A percentile compares a stretch with the other conserved stretches of the same genome.
phyloP scores from a whole-genome alignment of 2,329 filamentous ascomycete genomes.

The Cladophialophora carrionii region DNA sequence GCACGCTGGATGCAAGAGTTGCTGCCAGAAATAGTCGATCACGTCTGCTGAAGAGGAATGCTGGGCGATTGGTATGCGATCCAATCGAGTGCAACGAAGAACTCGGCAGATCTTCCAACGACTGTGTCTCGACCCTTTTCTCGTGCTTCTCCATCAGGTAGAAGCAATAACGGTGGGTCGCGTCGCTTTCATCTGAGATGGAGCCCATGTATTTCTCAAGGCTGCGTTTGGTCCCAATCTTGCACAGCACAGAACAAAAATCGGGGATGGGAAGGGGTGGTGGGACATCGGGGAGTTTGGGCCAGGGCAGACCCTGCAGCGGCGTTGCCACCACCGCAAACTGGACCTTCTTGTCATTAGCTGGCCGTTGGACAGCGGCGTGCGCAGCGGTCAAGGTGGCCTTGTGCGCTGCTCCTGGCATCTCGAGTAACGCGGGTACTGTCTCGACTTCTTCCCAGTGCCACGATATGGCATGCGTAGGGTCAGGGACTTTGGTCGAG shows the following conservation, averaged over 20 bases:
- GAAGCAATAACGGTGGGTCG: slow-evolving; percentile 6
- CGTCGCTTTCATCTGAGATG: slow-evolving; percentile 12
- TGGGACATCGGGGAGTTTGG: slow-evolving; percentile 4
- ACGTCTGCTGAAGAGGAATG: slow-evolving; percentile 21
- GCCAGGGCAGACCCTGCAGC: slow-evolving; percentile 7
- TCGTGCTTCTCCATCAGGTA: slow-evolving; percentile 12
- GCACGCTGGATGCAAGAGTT: slow-evolving; percentile 24
- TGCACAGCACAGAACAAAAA: slow-evolving; percentile 15
- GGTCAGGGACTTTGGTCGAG: background rate
- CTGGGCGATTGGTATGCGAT: slow-evolving; percentile 1
- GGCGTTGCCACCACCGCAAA: slow-evolving; percentile 1
- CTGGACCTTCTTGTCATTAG: slow-evolving; percentile 5
- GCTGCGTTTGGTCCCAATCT: background rate
- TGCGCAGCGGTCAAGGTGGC: background rate
- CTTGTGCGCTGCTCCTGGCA: background rate
- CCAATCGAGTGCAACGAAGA: background rate
- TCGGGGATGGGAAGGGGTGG: slow-evolving; percentile 5
- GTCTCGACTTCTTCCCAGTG: slow-evolving; percentile 15
- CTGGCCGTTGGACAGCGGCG: background rate
- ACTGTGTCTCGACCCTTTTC: slow-evolving; percentile 2
- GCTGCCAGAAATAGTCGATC: slow-evolving; percentile 25
- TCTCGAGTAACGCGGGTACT: background rate
- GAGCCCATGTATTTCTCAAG: slow-evolving; percentile 9
- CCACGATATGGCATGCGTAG: background rate
- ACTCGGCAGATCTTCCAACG: slow-evolving; percentile 6